Evolutionary conservation across 2,329 filamentous ascomycete species (phyloP).

Genomic region (Fusarium sp.): DNA sequence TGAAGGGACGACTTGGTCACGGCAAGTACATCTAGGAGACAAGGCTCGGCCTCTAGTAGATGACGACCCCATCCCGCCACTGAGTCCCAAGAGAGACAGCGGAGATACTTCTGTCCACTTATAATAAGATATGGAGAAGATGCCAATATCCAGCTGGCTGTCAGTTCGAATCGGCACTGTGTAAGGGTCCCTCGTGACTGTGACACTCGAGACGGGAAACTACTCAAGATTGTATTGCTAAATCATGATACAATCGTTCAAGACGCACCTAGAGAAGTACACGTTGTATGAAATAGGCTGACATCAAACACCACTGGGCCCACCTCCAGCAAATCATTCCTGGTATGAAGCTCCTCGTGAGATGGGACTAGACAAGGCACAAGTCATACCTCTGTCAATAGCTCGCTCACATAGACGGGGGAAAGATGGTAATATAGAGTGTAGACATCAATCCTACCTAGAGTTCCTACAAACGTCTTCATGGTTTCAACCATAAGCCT

Average conservation of each 20-base stretch:
- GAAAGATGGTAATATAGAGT: background rate
- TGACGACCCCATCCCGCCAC: background rate
- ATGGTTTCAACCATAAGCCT: background rate
- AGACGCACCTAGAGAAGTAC: background rate
- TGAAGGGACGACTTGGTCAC: no score
- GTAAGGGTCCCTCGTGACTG: background rate
- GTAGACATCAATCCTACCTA: background rate
- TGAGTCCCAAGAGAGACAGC: background rate
- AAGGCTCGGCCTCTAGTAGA: no score
- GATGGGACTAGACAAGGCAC: background rate
- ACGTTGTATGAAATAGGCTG: background rate
- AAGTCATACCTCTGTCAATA: background rate
- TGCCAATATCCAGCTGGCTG: background rate
- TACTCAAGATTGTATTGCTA: background rate
- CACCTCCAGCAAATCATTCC: background rate
- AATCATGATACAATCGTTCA: background rate
- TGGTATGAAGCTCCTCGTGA: background rate
- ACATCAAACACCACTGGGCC: background rate
- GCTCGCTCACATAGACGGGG: background rate
- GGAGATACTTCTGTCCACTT: background rate
- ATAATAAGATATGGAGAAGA: background rate
- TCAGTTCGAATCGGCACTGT: background rate
- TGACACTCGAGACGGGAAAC: background rate
- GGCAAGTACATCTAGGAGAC: no score
- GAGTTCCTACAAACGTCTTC: background rate